Percentiles rank a stretch among this genome's conserved stretches.
phyloP scores from a whole-genome alignment of 2,329 filamentous ascomycete genomes.

The Hypoxylon sp. region DNA sequence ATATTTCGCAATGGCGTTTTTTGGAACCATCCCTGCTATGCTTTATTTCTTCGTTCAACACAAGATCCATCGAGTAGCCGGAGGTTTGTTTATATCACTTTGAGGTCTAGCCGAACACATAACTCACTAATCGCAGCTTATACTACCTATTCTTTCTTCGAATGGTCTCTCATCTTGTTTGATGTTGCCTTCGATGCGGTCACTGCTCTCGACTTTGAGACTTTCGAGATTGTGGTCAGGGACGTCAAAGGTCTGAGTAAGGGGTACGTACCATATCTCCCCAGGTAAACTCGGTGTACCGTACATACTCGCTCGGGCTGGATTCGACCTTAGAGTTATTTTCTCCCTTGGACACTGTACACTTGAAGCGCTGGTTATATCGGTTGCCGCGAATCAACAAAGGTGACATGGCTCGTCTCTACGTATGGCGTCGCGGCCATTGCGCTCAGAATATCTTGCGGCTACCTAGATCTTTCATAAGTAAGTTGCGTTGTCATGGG shows the following conservation, averaged over 20 bases:
- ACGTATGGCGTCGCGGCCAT: not conserved
- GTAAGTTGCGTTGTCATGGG: not conserved
- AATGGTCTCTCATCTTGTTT: conserved; percentile 94
- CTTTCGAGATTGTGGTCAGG: conserved; percentile 88
- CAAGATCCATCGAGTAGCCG: conserved; percentile 93
- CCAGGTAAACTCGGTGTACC: conserved; percentile 74
- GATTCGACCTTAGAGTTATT: conserved; percentile 24
- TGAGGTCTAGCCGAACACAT: not conserved
- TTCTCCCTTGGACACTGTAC: conserved; percentile 17
- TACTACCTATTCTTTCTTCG: conserved; percentile 97
- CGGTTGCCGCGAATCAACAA: not conserved
- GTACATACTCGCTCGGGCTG: conserved; percentile 51
- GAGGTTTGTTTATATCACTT: conserved; percentile 74
- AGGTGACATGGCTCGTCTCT: not conserved
- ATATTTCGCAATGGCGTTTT: conserved; percentile 85
- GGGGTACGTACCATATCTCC: conserved; percentile 99
- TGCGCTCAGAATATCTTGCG: not conserved
- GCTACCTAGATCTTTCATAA: not conserved
- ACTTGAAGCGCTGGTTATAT: not conserved
- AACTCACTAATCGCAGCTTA: conserved; percentile 75
- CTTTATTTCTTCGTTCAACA: conserved; percentile 99
- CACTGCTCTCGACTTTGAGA: conserved; percentile 90
- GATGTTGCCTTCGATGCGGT: conserved; percentile 98
- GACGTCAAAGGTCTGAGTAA: conserved; percentile 92
- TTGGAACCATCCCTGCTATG: conserved; percentile 88